Conservation (phyloP, 1,284 basidiomycete genomes). For the Ceratobasidium sp. region DNA sequence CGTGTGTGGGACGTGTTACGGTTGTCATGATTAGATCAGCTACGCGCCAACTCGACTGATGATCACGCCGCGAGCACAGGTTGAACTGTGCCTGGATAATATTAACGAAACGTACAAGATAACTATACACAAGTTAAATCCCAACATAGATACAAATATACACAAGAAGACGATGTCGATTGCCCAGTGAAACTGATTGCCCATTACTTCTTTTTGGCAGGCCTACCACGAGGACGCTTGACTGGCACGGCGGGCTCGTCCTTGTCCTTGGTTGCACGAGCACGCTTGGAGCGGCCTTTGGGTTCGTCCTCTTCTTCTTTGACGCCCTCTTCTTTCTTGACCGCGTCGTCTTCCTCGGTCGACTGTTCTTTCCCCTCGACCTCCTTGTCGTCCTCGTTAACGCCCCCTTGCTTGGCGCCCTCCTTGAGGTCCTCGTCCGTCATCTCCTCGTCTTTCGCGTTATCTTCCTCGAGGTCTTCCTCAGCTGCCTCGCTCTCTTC, state of each 20-base stretch:
- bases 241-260: neutral
- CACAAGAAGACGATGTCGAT: no score
- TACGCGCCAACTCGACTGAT: no score
- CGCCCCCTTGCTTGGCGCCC: no score
- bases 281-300: no score
- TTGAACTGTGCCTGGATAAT: no score
- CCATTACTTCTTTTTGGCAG: no score
- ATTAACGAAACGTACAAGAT: no score
- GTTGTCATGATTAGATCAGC: no score
- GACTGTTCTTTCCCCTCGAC: neutral
- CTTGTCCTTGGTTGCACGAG: neutral
- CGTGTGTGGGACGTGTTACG: neutral
- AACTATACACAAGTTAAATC: no score
- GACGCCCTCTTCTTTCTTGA: neutral
- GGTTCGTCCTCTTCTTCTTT: neutral
- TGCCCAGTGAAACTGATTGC: no score
- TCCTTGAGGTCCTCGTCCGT: neutral
- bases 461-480: neutral
- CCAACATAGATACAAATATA: no score
- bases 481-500: neutral
- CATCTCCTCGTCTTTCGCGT: neutral
- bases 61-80: no score
- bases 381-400: neutral
- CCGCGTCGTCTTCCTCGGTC: neutral
- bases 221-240: neutral